These are phyloP conservation scores for Jaltomata sinuosa DNA, from an alignment of 257 asterid genomes.

Conservation along the genomic window DNA sequence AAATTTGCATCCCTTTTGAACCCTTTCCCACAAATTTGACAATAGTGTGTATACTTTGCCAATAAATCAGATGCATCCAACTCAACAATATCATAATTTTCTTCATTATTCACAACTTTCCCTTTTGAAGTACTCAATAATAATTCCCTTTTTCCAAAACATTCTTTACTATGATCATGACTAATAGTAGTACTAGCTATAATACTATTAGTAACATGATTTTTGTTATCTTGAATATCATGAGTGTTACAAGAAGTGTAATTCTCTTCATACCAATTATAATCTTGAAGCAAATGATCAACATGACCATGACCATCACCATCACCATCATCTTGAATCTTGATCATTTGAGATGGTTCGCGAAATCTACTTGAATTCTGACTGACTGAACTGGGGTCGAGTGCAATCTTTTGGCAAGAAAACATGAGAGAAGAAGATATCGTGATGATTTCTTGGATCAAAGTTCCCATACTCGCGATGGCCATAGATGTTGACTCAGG, in stretches of 20 bases:
- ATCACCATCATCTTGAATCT: not conserved
- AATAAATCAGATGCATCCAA: conserved; percentile 56
- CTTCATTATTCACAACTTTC: conserved; percentile 1
- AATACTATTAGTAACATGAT: not conserved
- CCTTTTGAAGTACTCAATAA: conserved; percentile 4
- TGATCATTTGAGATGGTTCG: not conserved
- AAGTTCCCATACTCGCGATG: conserved; percentile 41
- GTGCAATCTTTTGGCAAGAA: conserved; percentile 56
- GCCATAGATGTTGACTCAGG: conserved; percentile 38
- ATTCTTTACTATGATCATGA: not conserved
- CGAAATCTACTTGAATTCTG: not conserved
- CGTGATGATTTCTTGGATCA: conserved; percentile 71
- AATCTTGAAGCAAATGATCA: conserved; percentile 3
- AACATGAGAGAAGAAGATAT: conserved; percentile 71
- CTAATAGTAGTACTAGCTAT: not conserved
- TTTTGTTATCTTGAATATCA: not conserved
- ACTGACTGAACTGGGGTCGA: not conserved
- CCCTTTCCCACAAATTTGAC: conserved; percentile 88
- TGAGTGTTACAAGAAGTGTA: not conserved
- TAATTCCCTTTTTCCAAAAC: not conserved
- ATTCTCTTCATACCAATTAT: conserved; percentile 24
- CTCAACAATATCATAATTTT: conserved; percentile 45
- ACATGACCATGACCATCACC: not conserved
- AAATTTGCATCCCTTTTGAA: conserved; percentile 89
- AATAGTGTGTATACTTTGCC: conserved; percentile 91